Conservation (phyloP, 176 grass and related monocot species). For the Elaeis guineensis region DNA sequence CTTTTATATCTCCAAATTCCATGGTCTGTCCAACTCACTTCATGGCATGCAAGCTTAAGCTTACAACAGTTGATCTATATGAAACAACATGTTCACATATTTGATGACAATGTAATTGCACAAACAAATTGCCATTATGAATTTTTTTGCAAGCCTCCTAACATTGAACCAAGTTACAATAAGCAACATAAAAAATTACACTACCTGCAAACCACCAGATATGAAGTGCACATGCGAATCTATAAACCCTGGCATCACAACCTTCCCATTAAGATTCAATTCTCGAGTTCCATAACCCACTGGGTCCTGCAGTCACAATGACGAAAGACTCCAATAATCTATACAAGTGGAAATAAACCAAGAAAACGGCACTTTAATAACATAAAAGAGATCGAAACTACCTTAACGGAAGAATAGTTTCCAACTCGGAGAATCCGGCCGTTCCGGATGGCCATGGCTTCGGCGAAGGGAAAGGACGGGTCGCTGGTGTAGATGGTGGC, state of each 20-base stretch:
- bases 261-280: conserved; percentile 66
- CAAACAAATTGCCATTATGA: not conserved
- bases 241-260: conserved; percentile 81
- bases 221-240: conserved; percentile 93
- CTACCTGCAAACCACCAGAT: conserved; percentile 58
- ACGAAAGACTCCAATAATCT: no score
- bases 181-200: not conserved
- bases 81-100: no score
- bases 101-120: not conserved
- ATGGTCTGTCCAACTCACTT: no score
- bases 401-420: conserved; percentile 53
- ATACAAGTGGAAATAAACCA: not conserved
- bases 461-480: conserved; percentile 55
- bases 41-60: no score
- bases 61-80: no score
- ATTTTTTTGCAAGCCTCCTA: no score
- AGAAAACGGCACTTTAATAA: not conserved
- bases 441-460: conserved; percentile 63
- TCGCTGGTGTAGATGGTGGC: conserved; percentile 95
- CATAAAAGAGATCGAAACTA: not conserved
- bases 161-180: no score
- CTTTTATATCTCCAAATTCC: no score
- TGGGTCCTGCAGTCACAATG: conserved; percentile 35
- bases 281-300: conserved; percentile 31
- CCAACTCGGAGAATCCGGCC: conserved; percentile 68